phyloP scores from a whole-genome alignment of 2,329 filamentous ascomycete species.

The Xylariomycetidae sp. region DNA sequence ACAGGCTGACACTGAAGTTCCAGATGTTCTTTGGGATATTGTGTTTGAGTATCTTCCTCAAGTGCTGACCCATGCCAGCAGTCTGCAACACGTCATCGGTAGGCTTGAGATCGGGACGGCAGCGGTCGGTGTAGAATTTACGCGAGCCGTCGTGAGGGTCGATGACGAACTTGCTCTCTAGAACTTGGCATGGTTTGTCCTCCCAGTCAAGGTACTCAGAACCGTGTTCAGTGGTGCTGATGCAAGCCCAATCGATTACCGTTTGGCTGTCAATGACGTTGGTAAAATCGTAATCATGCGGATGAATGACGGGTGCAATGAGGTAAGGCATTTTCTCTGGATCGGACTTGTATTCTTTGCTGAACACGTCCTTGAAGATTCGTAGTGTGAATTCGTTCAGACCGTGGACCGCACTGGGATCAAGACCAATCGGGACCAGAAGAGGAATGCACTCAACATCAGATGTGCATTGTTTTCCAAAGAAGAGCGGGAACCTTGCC shows the following conservation, averaged over 20 bases:
- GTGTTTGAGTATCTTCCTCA: constrained; percentile 29
- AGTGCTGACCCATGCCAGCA: constrained; percentile 41
- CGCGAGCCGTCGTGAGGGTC: constrained; percentile 59
- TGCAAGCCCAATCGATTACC: constrained; percentile 57
- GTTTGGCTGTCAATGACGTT: constrained; percentile 13
- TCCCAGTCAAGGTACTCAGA: constrained; percentile 32
- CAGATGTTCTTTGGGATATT: constrained; percentile 56
- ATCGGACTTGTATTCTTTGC: constrained; percentile 70
- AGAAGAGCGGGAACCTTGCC: constrained; percentile 65
- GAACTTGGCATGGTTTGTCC: constrained; percentile 41
- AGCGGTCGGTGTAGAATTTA: constrained; percentile 49
- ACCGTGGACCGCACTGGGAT: constrained; percentile 40
- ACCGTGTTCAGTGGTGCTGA: constrained; percentile 34
- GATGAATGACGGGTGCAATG: constrained; percentile 52
- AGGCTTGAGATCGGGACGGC: constrained; percentile 54
- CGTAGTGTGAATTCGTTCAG: constrained; percentile 70
- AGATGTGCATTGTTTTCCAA: constrained; percentile 58
- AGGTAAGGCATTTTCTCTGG: constrained; percentile 71
- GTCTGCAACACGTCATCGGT: constrained; percentile 64
- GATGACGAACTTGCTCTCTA: constrained; percentile 45
- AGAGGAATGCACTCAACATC: constrained; percentile 44
- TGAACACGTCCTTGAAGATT: constrained; percentile 80
- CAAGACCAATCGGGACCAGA: constrained; percentile 38
- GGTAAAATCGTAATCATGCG: constrained; percentile 23
- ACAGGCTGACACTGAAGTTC: constrained; percentile 77